These are phyloP conservation scores for Suillus ampliporus DNA, from an alignment of 768 basidiomycete species.

Conservation along the genomic window DNA sequence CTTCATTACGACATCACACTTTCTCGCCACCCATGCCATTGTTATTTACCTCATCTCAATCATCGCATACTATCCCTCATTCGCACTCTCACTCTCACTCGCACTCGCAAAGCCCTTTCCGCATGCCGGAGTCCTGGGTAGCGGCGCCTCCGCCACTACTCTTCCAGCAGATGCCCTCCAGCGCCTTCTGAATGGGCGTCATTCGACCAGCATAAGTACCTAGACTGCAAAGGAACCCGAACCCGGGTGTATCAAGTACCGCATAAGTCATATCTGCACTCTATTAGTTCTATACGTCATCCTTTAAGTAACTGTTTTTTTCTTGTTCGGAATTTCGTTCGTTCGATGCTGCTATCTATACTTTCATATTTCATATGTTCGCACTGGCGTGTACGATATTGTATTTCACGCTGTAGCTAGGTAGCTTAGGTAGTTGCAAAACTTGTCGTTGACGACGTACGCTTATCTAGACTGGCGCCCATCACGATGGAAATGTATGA, in stretches of 20 bases:
- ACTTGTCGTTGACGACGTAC: background rate
- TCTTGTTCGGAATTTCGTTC: background rate
- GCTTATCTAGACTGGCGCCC: background rate
- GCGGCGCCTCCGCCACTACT: constrained; percentile 1
- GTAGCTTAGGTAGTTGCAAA: background rate
- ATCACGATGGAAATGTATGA: background rate
- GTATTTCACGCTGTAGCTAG: background rate
- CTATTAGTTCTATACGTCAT: background rate
- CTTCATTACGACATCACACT: constrained; percentile 7
- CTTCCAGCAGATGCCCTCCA: constrained; percentile 9
- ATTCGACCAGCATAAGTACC: constrained; percentile 6
- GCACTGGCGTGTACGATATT: constrained; percentile 2
- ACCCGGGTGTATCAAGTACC: no score
- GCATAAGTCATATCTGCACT: background rate
- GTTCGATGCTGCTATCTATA: constrained; percentile 7
- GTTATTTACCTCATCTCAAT: constrained; percentile 4
- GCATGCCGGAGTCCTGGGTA: constrained; percentile 36
- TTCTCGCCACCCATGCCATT: background rate
- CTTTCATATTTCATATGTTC: constrained; percentile 6
- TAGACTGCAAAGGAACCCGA: background rate
- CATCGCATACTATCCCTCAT: constrained; percentile 2
- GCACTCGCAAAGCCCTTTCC: constrained; percentile 17
- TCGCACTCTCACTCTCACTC: constrained; percentile 1
- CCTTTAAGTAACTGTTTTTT: background rate
- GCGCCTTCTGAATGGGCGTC: constrained; percentile 17